Percentiles rank a stretch among this genome's conserved stretches.
phyloP scores from a whole-genome alignment of 495 filamentous ascomycete species.

The Aspergillus cristatus region DNA sequence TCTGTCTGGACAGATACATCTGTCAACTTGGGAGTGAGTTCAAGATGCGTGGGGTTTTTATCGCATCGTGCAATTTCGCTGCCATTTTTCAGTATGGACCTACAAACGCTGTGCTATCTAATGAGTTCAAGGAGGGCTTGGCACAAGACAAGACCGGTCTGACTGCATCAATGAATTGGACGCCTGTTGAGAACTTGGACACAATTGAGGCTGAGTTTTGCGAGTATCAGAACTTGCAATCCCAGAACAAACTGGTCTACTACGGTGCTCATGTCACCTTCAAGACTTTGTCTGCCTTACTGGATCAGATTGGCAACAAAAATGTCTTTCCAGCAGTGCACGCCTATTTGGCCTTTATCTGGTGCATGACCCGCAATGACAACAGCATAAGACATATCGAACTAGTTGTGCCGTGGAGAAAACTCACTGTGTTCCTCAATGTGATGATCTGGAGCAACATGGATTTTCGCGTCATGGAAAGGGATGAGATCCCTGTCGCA shows the following conservation, averaged over 20 bases:
- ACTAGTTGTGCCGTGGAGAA: too few relatives aligned
- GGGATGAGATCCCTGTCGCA: conserved; percentile 40
- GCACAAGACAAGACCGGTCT: too few relatives aligned
- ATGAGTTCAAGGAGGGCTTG: conserved; percentile 28
- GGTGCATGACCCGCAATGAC: conserved; percentile 43
- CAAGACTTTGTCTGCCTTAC: conserved; percentile 41
- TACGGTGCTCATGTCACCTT: conserved; percentile 37
- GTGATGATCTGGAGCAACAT: conserved; percentile 38
- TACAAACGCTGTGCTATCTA: conserved; percentile 31
- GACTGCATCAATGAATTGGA: conserved; percentile 14
- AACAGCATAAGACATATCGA: conserved; percentile 43
- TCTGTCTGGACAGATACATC: conserved; percentile 49
- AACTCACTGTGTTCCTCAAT: conserved; percentile 58
- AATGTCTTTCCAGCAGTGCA: conserved; percentile 64
- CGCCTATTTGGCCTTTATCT: conserved; percentile 59
- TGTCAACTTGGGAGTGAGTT: conserved; percentile 47
- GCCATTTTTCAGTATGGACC: conserved; percentile 54
- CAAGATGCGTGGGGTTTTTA: conserved; percentile 52
- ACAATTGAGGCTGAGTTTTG: conserved; percentile 8
- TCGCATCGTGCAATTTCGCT: conserved; percentile 43
- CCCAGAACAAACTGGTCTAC: conserved; percentile 13
- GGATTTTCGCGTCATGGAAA: conserved; percentile 38
- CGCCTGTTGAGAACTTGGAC: conserved; percentile 3
- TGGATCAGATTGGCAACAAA: conserved; percentile 51
- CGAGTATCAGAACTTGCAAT: conserved; percentile 4